A percentile compares a stretch with the other conserved stretches of the same genome.
These are phyloP conservation scores for Mycena amicta DNA, from an alignment of 768 basidiomycete species.

Conservation along the genomic window DNA sequence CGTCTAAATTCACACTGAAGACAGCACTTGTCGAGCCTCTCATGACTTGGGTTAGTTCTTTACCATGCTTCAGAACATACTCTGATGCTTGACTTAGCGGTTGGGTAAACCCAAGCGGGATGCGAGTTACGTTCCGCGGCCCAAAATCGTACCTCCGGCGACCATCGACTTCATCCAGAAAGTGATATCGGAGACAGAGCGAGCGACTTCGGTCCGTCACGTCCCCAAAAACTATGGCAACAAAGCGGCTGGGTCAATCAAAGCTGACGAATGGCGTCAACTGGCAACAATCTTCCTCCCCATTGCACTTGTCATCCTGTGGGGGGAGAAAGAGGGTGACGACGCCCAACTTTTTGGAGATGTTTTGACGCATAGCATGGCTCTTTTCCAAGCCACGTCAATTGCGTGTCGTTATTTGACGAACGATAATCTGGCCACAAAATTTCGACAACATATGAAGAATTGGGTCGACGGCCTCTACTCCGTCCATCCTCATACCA, in stretches of 20 bases:
- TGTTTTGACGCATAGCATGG: slow-evolving; percentile 30
- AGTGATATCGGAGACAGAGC: slow-evolving; percentile 25
- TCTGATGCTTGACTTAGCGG: no score
- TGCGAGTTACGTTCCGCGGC: no score
- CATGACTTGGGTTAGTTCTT: neutral
- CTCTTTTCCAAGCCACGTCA: slow-evolving; percentile 27
- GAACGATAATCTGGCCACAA: neutral
- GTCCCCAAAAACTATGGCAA: slow-evolving; percentile 32
- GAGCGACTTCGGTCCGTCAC: slow-evolving; percentile 29
- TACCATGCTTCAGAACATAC: no score
- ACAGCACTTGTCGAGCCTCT: neutral
- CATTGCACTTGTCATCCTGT: slow-evolving; percentile 35
- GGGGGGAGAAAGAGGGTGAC: slow-evolving; percentile 23
- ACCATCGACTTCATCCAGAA: slow-evolving; percentile 21
- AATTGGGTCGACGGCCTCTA: slow-evolving; percentile 27
- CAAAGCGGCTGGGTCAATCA: slow-evolving; percentile 33
- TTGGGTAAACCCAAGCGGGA: no score
- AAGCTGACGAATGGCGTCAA: slow-evolving; percentile 39
- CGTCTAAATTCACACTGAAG: neutral
- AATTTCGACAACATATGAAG: slow-evolving; percentile 12
- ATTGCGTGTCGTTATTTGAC: slow-evolving; percentile 23
- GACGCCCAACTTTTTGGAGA: neutral
- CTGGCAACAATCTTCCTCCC: slow-evolving; percentile 36
- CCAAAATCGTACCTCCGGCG: no score
- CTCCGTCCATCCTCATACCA: slow-evolving; percentile 25